Base-by-base conservation (phyloP, 768 basidiomycete genomes). In the Podaxis carcinomalis region DNA sequence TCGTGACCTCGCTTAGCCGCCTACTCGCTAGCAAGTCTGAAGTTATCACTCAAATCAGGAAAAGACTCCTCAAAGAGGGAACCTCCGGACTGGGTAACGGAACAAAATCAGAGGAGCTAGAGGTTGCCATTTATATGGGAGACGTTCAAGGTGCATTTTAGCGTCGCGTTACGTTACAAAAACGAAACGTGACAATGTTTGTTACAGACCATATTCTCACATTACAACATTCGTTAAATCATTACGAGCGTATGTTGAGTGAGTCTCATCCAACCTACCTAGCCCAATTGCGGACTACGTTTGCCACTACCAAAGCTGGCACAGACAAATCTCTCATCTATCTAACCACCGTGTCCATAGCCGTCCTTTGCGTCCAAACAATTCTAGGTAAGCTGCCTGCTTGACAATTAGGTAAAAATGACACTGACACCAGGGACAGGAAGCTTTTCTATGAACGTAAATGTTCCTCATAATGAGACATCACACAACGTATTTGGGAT, bases 201-300 rank as follows among this genome's bases (percentile, higher is more conserved):
- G 28, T 19, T 46, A 32, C 58, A 95, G 95, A 98, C 73, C 95
- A 98, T 70, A 93, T 97, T 65, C 72, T 95, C 23, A 87, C 92
- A 2, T 76, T 98, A 59, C 92, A 95, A 67, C 89, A 92, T 67
- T 84, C 91, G 1, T 80, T 98, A 59, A 80, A 76, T 10, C 90
- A 96, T 72, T 93, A 92, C 73, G 94, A 98, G 69, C 88, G 89
- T 32, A 89, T 94, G 75, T 79, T 98, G 52, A 87, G 88, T 64
- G 88, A 95, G 65, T 90, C 90, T 16, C 92, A 95, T 66, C 93
- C 93, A 0, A 87, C 87, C 1, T 95, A 95, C 71, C 76, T 95
- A 5, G 83, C 88, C 11, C 87, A 93, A 57, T 81, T 98, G 4
- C 82, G 87, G 5, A 74, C 88, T 1, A 80, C 81, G 14, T 82